Conservation (phyloP, 2,329 filamentous ascomycete species). For the Clonostachys byssicola region DNA sequence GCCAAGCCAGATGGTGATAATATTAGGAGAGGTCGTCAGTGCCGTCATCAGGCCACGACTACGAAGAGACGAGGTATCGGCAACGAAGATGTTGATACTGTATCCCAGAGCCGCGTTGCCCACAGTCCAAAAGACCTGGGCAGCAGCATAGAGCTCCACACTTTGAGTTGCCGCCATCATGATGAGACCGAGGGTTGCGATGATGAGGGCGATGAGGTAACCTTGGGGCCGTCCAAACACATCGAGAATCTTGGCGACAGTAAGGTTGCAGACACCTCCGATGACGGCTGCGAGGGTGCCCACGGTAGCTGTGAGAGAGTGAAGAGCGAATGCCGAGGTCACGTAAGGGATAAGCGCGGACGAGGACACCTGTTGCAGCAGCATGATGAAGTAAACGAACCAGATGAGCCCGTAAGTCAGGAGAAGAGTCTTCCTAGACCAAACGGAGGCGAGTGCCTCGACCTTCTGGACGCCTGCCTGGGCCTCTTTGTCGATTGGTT, state of each 20-base stretch:
- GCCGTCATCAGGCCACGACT: slow-evolving; percentile 48
- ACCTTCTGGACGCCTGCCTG: slow-evolving; percentile 12
- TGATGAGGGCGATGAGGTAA: slow-evolving; percentile 41
- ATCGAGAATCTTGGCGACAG: slow-evolving; percentile 62
- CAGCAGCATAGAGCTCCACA: slow-evolving; percentile 58
- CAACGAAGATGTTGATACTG: slow-evolving; percentile 59
- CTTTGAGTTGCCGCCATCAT: slow-evolving; percentile 63
- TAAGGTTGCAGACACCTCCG: slow-evolving; percentile 55
- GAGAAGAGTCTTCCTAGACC: slow-evolving; percentile 5
- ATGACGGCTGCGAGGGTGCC: slow-evolving; percentile 48
- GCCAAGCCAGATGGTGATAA: slow-evolving; percentile 59
- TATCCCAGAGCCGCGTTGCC: slow-evolving; percentile 40
- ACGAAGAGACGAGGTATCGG: slow-evolving; percentile 61
- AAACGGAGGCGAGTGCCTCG: slow-evolving; percentile 12
- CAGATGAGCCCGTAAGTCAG: slow-evolving; percentile 6
- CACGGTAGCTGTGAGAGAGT: slow-evolving; percentile 47
- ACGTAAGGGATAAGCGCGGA: slow-evolving; percentile 36
- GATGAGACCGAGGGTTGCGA: slow-evolving; percentile 48
- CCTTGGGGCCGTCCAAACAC: slow-evolving; percentile 64
- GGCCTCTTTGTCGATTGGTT: not conserved
- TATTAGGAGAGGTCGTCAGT: slow-evolving; percentile 45
- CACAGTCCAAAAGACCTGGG: slow-evolving; percentile 62
- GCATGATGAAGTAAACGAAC: slow-evolving; percentile 12
- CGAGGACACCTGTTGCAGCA: slow-evolving; percentile 14
- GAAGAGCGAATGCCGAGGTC: slow-evolving; percentile 41